phyloP scores from a whole-genome alignment of 106 monocot genomes.

The Apostasia ramifera region DNA sequence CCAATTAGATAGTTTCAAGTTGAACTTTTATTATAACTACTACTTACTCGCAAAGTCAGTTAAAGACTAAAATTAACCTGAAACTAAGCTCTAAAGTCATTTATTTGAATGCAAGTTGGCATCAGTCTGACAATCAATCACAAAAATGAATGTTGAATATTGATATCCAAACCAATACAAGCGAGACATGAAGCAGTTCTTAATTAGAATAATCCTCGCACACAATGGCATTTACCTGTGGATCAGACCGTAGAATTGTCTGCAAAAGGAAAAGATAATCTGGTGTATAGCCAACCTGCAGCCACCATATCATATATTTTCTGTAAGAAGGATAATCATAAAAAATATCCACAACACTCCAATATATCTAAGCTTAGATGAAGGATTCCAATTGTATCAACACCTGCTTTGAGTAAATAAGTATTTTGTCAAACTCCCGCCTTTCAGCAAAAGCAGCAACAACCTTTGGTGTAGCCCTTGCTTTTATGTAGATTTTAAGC shows the following conservation, averaged over 20 bases:
- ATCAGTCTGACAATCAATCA: not conserved
- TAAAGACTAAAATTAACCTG: too few species aligned
- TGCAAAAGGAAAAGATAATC: slow-evolving; percentile 99
- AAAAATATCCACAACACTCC: too few species aligned
- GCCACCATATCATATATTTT: not conserved
- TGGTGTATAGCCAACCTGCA: slow-evolving; percentile 96
- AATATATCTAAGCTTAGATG: not conserved
- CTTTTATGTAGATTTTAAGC: slow-evolving; percentile 98
- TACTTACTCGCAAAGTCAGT: too few species aligned
- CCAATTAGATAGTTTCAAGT: too few species aligned
- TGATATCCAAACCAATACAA: not conserved
- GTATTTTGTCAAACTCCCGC: slow-evolving; percentile 98
- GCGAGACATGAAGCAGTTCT: not conserved
- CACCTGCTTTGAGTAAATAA: slow-evolving; percentile 99
- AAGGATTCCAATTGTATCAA: not conserved
- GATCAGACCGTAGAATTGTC: slow-evolving; percentile 88
- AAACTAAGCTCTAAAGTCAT: too few species aligned
- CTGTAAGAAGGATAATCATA: not conserved
- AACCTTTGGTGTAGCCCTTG: slow-evolving; percentile 94
- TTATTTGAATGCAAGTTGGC: too few species aligned
- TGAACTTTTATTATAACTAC: too few species aligned
- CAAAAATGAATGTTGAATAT: not conserved
- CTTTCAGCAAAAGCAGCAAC: slow-evolving; percentile 99
- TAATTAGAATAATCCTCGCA: not conserved
- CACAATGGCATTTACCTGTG: slow-evolving; percentile 55